A percentile compares a stretch with the other conserved stretches of the same genome.
Evolutionary conservation across 2,329 filamentous ascomycete species (phyloP).

Genomic region (Aureobasidium sp.): DNA sequence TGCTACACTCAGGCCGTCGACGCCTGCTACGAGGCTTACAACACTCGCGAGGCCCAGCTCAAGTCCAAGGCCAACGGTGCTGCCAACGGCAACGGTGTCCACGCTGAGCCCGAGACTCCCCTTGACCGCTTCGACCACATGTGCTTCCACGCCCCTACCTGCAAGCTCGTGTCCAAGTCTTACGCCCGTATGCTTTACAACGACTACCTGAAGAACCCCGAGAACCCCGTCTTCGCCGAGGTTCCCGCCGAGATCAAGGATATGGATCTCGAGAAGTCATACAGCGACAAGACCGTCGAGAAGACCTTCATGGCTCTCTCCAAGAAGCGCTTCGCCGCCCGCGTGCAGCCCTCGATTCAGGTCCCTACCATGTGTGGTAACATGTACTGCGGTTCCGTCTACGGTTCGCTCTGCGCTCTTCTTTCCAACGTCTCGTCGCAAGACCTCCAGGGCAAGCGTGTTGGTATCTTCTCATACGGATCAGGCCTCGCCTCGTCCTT

Average conservation of each 20-base stretch:
- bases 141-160: slow-evolving; percentile 46
- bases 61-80: slow-evolving; percentile 34
- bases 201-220: slow-evolving; percentile 40
- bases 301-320: slow-evolving; percentile 44
- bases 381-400: slow-evolving; percentile 48
- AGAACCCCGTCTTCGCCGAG: slow-evolving; percentile 40
- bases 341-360: slow-evolving; percentile 42
- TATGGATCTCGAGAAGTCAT: slow-evolving; percentile 37
- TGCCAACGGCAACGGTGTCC: slow-evolving; percentile 34
- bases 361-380: slow-evolving; percentile 46
- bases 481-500: slow-evolving; percentile 43
- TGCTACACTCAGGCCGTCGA: slow-evolving; percentile 47
- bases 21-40: slow-evolving; percentile 47
- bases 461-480: slow-evolving; percentile 46
- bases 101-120: slow-evolving; percentile 34
- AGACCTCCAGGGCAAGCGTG: slow-evolving; percentile 41
- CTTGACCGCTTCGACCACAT: slow-evolving; percentile 48
- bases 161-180: slow-evolving; percentile 46
- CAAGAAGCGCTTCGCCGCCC: slow-evolving; percentile 43
- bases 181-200: slow-evolving; percentile 46
- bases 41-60: slow-evolving; percentile 38
- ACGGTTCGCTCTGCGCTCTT: slow-evolving; percentile 41
- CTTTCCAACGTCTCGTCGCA: slow-evolving; percentile 38
- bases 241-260: slow-evolving; percentile 41
- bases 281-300: slow-evolving; percentile 45